These are phyloP conservation scores for Penicillium polonicum DNA, from an alignment of 2,329 filamentous ascomycete genomes.

Conservation along the genomic window DNA sequence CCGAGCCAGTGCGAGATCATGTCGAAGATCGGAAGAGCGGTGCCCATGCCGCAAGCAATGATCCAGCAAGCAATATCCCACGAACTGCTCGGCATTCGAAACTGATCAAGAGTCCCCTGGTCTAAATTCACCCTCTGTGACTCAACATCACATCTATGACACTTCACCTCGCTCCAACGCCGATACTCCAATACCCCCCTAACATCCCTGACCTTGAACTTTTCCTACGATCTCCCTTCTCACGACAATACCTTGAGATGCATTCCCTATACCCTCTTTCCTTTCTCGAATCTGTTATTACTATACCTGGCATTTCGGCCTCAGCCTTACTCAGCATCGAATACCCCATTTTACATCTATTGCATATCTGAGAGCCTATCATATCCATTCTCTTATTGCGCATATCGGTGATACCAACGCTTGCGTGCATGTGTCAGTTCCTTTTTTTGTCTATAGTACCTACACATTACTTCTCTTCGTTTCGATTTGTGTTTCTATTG, in stretches of 20 bases:
- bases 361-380: neutral
- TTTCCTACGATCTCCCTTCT: neutral
- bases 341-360: constrained; percentile 6
- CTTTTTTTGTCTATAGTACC: neutral
- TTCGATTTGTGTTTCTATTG: neutral
- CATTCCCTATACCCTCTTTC: neutral
- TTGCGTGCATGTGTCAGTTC: neutral
- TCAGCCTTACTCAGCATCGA: neutral
- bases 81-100: constrained; percentile 13
- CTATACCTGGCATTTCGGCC: constrained; percentile 1
- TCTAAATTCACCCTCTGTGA: neutral
- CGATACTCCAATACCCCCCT: neutral
- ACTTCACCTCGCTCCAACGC: neutral
- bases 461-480: neutral
- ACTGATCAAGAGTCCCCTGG: constrained; percentile 13
- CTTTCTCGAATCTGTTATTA: neutral
- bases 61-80: neutral
- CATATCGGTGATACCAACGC: neutral
- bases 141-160: neutral
- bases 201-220: neutral
- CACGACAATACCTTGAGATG: constrained; percentile 6
- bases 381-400: neutral
- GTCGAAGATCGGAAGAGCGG: constrained; percentile 17
- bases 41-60: neutral
- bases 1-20: constrained; percentile 16